phyloP scores from a whole-genome alignment of 139 green algal genomes.

The Micromonas commoda region DNA sequence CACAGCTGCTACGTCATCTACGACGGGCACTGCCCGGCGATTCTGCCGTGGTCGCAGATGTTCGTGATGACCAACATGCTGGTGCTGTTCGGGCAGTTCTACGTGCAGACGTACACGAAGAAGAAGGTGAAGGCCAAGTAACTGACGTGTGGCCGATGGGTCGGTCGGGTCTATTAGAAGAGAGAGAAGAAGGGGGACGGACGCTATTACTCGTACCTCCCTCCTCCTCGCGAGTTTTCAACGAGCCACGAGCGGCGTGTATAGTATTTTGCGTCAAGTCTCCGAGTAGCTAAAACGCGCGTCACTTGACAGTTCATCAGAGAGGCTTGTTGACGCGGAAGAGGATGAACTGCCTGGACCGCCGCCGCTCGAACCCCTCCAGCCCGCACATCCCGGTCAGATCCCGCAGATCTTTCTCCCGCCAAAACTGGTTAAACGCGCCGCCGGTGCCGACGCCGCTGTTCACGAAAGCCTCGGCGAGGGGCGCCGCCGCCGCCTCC shows the following conservation, averaged over 20 bases:
- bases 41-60: slow-evolving; percentile 15
- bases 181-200: slow-evolving; percentile 14
- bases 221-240: no score
- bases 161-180: no score
- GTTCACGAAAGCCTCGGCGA: not conserved
- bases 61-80: slow-evolving; percentile 29
- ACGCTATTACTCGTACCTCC: not conserved
- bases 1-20: slow-evolving; percentile 11
- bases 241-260: no score
- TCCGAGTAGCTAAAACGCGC: no score
- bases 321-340: not conserved
- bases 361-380: not conserved
- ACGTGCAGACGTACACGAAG: slow-evolving; percentile 34
- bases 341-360: slow-evolving; percentile 1
- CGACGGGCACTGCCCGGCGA: not conserved
- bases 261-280: no score
- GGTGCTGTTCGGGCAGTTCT: slow-evolving; percentile 33
- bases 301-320: no score
- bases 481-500: not conserved
- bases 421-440: slow-evolving; percentile 17
- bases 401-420: not conserved
- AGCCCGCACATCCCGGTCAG: not conserved
- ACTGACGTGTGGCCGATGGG: no score
- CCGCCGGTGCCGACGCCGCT: not conserved
- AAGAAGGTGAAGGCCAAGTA: not conserved